Evolutionary conservation across 208 protist species (phyloP), one percentile per base, ranked within the genome.

Genomic region (Angomonas deanei): DNA sequence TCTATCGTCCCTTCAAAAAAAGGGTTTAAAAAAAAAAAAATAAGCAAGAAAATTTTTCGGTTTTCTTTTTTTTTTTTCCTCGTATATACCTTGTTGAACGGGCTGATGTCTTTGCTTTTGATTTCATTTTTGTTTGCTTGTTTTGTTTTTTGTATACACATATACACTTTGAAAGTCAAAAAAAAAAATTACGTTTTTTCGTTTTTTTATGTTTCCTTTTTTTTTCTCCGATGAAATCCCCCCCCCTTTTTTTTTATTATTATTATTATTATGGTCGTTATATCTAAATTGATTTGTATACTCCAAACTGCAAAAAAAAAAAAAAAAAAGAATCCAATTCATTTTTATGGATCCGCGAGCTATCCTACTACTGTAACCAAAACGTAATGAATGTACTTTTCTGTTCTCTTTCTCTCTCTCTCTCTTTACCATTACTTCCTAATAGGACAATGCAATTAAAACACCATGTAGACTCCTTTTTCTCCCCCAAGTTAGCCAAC

Each of bases 321-420:
- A n/a, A n/a, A n/a, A n/a, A n/a, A n/a, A n/a, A n/a, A n/a, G n/a
- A n/a, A n/a, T n/a, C n/a, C n/a, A n/a, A 26, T 19, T 34, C 34
- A 24, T 56, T 65, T 65, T 42, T 31, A 27, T 65, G 21, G n/a
- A n/a, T n/a, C n/a, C n/a, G n/a, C n/a, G n/a, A n/a, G n/a, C n/a
- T n/a, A n/a, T n/a, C n/a, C n/a, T 21, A 33, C 6, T 32, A 28
- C 28, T 4, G 28, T 24, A 34, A 2, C 31, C 8, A 28, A 30
- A 32, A 19, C 3, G 3, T 33, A 56, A 56, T 42, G 8, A 42
- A n/a, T 42, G 15, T 56, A n/a, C 36, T 34, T 32, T 50, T 28
- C 34, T n/a, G 4, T 6, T 50, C 28, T 66, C 48, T 57, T 28
- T 64, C 39, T 64, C 47, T 54, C 42, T 64, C 59, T 55, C 59